A percentile compares a stretch with the other conserved stretches of the same genome.
These are phyloP conservation scores for Lactarius quietus DNA, from an alignment of 768 basidiomycete genomes.

Conservation along the genomic window DNA sequence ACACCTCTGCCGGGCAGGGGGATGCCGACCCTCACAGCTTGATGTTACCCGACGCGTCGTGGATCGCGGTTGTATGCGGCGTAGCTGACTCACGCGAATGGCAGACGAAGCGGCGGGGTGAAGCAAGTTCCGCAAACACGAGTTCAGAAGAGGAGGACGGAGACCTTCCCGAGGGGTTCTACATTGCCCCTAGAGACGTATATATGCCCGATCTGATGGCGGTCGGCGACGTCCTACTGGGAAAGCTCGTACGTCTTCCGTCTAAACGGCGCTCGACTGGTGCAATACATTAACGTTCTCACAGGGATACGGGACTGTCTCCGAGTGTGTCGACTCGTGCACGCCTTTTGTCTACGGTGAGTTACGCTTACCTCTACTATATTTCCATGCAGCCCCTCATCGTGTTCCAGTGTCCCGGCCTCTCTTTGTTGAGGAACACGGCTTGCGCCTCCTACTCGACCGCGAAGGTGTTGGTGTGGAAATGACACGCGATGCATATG, in stretches of 20 bases:
- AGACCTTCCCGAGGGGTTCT: conserved; percentile 64
- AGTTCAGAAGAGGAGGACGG: conserved; percentile 32
- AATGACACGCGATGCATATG: conserved; percentile 59
- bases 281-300: conserved; percentile 3
- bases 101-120: conserved; percentile 33
- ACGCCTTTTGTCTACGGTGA: conserved; percentile 77
- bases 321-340: conserved; percentile 71
- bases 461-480: conserved; percentile 67
- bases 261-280: background rate
- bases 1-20: conserved; percentile 11
- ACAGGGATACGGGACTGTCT: conserved; percentile 81
- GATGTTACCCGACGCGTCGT: conserved; percentile 61
- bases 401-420: conserved; percentile 60
- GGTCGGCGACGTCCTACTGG: conserved; percentile 67
- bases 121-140: conserved; percentile 21
- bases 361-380: conserved; percentile 23
- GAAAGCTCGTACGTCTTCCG: conserved; percentile 59
- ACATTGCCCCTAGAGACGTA: conserved; percentile 68
- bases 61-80: conserved; percentile 81
- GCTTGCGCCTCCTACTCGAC: conserved; percentile 60
- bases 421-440: conserved; percentile 78
- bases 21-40: conserved; percentile 31
- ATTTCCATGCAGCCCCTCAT: background rate
- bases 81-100: conserved; percentile 56
- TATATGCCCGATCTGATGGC: conserved; percentile 84